phyloP scores from a whole-genome alignment of 2,329 filamentous ascomycete species.

The Sordariomycetes sp. region DNA sequence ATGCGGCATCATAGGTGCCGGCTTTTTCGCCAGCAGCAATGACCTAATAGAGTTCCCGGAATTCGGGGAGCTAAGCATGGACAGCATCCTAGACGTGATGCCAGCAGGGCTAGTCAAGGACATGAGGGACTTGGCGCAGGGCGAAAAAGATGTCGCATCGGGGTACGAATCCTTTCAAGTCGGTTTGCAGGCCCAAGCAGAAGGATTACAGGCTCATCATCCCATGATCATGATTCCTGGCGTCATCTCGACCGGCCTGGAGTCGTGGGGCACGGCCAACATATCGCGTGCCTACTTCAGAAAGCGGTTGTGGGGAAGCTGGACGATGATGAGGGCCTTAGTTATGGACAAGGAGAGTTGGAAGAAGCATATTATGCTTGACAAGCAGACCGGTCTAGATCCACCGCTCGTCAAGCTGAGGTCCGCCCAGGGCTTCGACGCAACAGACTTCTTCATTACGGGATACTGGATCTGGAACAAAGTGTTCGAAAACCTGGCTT shows the following conservation, averaged over 20 bases:
- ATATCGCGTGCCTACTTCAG: slow-evolving; percentile 83
- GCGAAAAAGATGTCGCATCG: slow-evolving; percentile 72
- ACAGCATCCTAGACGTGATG: slow-evolving; percentile 77
- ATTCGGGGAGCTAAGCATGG: slow-evolving; percentile 67
- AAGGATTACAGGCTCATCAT: slow-evolving; percentile 75
- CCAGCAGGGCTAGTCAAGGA: slow-evolving; percentile 80
- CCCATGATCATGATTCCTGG: slow-evolving; percentile 96
- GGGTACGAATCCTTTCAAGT: slow-evolving; percentile 92
- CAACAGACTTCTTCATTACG: slow-evolving; percentile 87
- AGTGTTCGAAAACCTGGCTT: slow-evolving; percentile 92
- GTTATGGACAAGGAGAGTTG: slow-evolving; percentile 88
- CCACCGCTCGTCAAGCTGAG: slow-evolving; percentile 84
- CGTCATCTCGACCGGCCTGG: slow-evolving; percentile 92
- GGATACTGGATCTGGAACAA: slow-evolving; percentile 99
- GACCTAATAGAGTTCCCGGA: slow-evolving; percentile 78
- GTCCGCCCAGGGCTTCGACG: slow-evolving; percentile 93
- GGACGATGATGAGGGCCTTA: slow-evolving; percentile 96
- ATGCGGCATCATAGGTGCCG: slow-evolving; percentile 81
- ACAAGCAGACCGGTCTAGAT: slow-evolving; percentile 83
- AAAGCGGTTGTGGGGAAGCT: slow-evolving; percentile 92
- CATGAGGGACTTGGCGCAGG: slow-evolving; percentile 75
- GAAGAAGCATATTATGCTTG: slow-evolving; percentile 96
- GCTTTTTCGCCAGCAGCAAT: slow-evolving; percentile 82
- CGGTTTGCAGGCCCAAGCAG: slow-evolving; percentile 69
- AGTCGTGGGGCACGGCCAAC: slow-evolving; percentile 91